Evolutionary conservation across 805 yeast species (phyloP), one percentile per base, ranked within the genome.

Genomic region (Kockiozyma suomiensis): DNA sequence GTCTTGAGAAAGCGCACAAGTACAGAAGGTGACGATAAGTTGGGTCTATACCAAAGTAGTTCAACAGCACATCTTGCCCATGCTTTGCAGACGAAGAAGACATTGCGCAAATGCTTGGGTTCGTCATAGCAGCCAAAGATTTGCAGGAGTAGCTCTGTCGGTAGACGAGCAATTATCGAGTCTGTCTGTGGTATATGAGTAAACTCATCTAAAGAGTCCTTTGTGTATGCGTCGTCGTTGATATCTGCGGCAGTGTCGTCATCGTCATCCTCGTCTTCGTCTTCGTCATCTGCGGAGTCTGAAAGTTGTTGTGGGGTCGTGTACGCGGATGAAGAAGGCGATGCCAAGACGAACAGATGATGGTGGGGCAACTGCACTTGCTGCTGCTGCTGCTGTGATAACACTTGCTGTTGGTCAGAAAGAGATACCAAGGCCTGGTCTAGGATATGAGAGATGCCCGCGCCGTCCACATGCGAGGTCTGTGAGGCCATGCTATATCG

Each of bases 31-130:
- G 79, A 78, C 62, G 81, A 82, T 73, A 89, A 79, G 45, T 82
- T 82, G 2, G 97, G 97, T 60, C 98, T 82, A 70, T 89, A 88
- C 96, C 97, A 92, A 32, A 92, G 76, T 43, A 86, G 79, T 68
- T 89, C 96, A 10, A 90, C 84, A 13, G 88, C 84, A 43, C 88
- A 77, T 66, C 84, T 82, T 10, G 91, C 88, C 87, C 96, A 91
- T 62, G 85, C 81, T 68, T 83, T 85, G 74, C 96, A 91, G 6
- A 90, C 92, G 1, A 90, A 79, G 62, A 90, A 50, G 54, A 55
- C 54, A 10, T 62, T 28, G 17, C 54, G 45, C n/a, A 65, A 45
- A 43, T 65, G 63, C 10, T 41, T 41, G 6, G 66, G 37, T 12
- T 54, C 33, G 30, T 56, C 61, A n/a, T 65, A 61, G 37, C 32